Percentiles rank a stretch among this genome's conserved stretches.
Evolutionary conservation across 2,329 filamentous ascomycete genomes (phyloP).

Genomic region (Leptographium wingfieldii): DNA sequence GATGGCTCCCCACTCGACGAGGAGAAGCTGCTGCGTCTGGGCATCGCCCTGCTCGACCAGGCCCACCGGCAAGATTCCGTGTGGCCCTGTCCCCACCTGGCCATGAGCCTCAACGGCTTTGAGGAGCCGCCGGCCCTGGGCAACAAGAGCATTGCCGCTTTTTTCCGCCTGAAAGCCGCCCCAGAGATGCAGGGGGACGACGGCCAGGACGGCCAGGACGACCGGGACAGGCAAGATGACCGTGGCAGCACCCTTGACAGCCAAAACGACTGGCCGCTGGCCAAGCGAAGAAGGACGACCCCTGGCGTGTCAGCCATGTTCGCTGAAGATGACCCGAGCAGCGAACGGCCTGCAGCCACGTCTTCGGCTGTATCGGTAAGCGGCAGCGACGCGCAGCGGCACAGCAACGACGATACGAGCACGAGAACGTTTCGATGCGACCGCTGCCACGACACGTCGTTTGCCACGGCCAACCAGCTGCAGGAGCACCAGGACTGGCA

Average conservation of each 20-base stretch:
- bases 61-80: slow-evolving; percentile 59
- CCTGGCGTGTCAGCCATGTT: background rate
- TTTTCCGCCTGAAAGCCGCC: slow-evolving; percentile 33
- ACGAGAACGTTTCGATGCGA: slow-evolving; percentile 33
- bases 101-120: slow-evolving; percentile 79
- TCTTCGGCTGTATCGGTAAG: background rate
- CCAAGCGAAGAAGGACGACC: slow-evolving; percentile 6
- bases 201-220: background rate
- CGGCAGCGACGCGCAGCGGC: background rate
- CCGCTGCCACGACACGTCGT: slow-evolving; percentile 50
- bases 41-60: slow-evolving; percentile 64
- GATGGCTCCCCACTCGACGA: slow-evolving; percentile 60
- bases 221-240: background rate
- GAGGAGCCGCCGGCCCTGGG: slow-evolving; percentile 74
- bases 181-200: background rate
- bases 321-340: background rate
- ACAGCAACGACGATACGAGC: background rate
- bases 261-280: background rate
- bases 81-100: slow-evolving; percentile 89
- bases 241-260: background rate
- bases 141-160: slow-evolving; percentile 76
- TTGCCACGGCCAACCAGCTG: slow-evolving; percentile 37
- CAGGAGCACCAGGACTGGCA: slow-evolving; percentile 89
- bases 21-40: slow-evolving; percentile 57
- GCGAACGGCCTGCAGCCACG: slow-evolving; percentile 8